Base-by-base conservation (phyloP, 352 stramenopile genomes). In the Pythium vanterpoolii region DNA sequence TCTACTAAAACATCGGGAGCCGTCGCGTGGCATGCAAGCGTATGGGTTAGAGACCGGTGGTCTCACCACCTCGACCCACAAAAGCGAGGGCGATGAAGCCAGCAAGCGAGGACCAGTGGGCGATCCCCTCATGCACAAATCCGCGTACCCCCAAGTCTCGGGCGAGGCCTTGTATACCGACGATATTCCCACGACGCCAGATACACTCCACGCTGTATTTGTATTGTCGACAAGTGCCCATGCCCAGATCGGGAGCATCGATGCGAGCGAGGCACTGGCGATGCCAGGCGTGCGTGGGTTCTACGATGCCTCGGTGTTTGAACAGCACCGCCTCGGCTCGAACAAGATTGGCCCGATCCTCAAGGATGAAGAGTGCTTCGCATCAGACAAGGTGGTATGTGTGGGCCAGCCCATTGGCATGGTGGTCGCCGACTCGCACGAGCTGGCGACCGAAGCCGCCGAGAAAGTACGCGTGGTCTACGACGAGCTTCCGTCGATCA, bases 131-230 rank as follows among this genome's bases (percentile, higher is more conserved):
- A 93, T 93, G 64, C 95, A 99, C 73, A 94, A 95, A 45, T 98
- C 91, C 7, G 83, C 87, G 13, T 89, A 97, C 48, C 46, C 97
- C 21, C 95, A 99, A 71, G 96, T 97, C 31, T 97, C 92, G 0
- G 96, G 96, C 6, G 96, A 98, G 66, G 96, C 96, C 0, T 46
- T 87, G n/a, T 99, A 99, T 76, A 87, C 79, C 0, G 96, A 98
- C 61, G 96, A 99, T 62, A 96, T 98, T 38, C 88, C 83, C 11
- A 84, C 87, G 23, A 91, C 89, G 6, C 36, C 72, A 8, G 83
- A 89, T 58, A 91, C 90, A 31, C 76, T 99, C 1, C 92, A 98
- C 40, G 95, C 75, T 8, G 86, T 80, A 5, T 82, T 99, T n/a
- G 90, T 99, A 33, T 60, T 98, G 5, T 95, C 93, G 14, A 93